Percentiles rank a stretch among this genome's conserved stretches.
Conservation (phyloP, 2,329 filamentous ascomycete species). For the Calycina marina region DNA sequence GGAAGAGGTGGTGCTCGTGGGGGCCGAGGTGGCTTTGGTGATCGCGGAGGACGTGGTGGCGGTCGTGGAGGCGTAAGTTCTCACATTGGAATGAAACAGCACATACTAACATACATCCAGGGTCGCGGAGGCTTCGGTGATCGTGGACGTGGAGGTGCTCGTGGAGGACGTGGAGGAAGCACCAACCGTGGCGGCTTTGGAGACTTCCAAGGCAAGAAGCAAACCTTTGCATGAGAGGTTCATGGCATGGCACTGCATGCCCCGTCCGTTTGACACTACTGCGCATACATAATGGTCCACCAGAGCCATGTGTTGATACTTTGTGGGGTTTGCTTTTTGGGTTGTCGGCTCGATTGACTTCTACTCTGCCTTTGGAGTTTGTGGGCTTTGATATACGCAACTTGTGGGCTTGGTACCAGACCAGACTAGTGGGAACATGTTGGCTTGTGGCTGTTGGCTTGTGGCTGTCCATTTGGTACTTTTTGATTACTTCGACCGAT, state of each 20-base stretch:
- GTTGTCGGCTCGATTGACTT: slow-evolving; percentile 25
- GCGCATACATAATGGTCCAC: slow-evolving; percentile 13
- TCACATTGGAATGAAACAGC: no score
- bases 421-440: no score
- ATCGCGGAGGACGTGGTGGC: slow-evolving; percentile 26
- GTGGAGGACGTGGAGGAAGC: slow-evolving; percentile 30
- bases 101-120: no score
- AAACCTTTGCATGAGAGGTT: slow-evolving; percentile 24
- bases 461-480: slow-evolving; percentile 18
- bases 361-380: slow-evolving; percentile 21
- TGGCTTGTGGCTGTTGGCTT: slow-evolving; percentile 23
- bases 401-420: slow-evolving; percentile 22
- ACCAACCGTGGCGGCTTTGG: slow-evolving; percentile 40
- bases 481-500: slow-evolving; percentile 14
- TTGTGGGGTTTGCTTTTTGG: slow-evolving; percentile 24
- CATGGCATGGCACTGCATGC: slow-evolving; percentile 7
- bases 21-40: slow-evolving; percentile 24
- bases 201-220: slow-evolving; percentile 42
- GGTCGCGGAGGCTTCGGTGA: slow-evolving; percentile 23
- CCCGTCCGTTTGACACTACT: slow-evolving; percentile 16
- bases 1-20: slow-evolving; percentile 24
- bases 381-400: slow-evolving; percentile 24
- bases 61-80: slow-evolving; percentile 25
- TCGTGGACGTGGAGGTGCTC: slow-evolving; percentile 25
- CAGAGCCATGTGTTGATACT: slow-evolving; percentile 13